Evolutionary conservation across 2,329 filamentous ascomycete species (phyloP).

Genomic region (Calonectria henricotiae): DNA sequence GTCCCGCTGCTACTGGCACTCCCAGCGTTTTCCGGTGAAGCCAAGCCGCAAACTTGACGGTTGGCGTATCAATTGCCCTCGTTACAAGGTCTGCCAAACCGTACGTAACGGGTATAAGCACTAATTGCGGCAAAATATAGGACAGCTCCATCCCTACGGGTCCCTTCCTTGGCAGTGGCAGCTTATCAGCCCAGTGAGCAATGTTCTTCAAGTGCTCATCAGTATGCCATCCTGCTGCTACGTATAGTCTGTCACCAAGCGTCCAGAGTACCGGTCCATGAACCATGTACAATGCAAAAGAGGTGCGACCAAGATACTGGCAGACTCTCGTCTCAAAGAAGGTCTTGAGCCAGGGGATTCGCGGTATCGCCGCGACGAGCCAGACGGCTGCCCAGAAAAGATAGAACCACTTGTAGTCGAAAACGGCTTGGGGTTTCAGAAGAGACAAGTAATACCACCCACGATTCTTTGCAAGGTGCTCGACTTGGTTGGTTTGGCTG

Average conservation of each 20-base stretch:
- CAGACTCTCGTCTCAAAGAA: slow-evolving; percentile 74
- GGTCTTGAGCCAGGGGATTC: slow-evolving; percentile 71
- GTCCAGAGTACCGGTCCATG: slow-evolving; percentile 75
- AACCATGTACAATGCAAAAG: slow-evolving; percentile 76
- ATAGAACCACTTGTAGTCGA: slow-evolving; percentile 79
- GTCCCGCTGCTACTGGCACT: slow-evolving; percentile 34
- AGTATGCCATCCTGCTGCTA: slow-evolving; percentile 71
- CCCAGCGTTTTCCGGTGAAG: slow-evolving; percentile 67
- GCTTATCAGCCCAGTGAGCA: slow-evolving; percentile 70
- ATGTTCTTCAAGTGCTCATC: slow-evolving; percentile 67
- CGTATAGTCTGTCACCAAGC: slow-evolving; percentile 76
- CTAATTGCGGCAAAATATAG: slow-evolving; percentile 73
- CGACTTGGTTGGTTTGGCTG: slow-evolving; percentile 65
- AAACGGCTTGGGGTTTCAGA: slow-evolving; percentile 77
- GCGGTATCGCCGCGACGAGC: slow-evolving; percentile 70
- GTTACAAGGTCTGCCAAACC: slow-evolving; percentile 73
- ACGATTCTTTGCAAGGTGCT: slow-evolving; percentile 68
- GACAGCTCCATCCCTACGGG: slow-evolving; percentile 75
- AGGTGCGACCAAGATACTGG: slow-evolving; percentile 76
- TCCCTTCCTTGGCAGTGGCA: slow-evolving; percentile 70
- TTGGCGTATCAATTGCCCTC: slow-evolving; percentile 72
- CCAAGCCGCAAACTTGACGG: slow-evolving; percentile 72
- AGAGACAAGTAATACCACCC: slow-evolving; percentile 75
- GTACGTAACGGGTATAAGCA: slow-evolving; percentile 74
- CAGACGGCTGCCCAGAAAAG: slow-evolving; percentile 75